Percentiles rank a stretch among this genome's conserved stretches.
phyloP scores from a whole-genome alignment of 768 basidiomycete species.

The Xanthoconium purpureum region DNA sequence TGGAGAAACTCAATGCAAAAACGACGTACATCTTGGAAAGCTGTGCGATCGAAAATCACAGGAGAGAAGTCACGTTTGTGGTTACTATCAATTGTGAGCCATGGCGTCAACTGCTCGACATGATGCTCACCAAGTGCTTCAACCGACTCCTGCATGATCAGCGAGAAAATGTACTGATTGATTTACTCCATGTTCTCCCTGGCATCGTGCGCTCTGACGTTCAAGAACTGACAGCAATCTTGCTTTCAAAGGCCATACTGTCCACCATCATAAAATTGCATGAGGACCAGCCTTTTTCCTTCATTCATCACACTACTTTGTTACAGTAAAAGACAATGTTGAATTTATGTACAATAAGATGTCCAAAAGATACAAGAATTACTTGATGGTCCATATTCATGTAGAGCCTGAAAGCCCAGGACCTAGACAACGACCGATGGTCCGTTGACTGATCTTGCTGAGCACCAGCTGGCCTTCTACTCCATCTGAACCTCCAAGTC shows the following conservation, averaged over 20 bases:
- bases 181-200: constrained; percentile 84
- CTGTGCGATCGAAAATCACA: constrained; percentile 84
- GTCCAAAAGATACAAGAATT: no score
- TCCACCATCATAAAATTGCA: constrained; percentile 86
- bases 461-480: no score
- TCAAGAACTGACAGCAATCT: constrained; percentile 70
- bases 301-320: no score
- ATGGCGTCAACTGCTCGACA: constrained; percentile 83
- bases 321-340: no score
- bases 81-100: constrained; percentile 69
- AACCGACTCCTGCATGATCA: constrained; percentile 75
- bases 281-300: no score
- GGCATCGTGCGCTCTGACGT: constrained; percentile 63
- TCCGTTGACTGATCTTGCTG: no score
- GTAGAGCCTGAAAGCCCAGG: no score
- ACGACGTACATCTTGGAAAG: constrained; percentile 76
- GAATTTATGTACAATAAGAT: no score
- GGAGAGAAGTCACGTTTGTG: constrained; percentile 74
- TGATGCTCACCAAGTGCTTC: constrained; percentile 84
- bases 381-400: no score
- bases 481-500: no score
- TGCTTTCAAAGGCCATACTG: constrained; percentile 79
- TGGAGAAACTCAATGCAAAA: constrained; percentile 66
- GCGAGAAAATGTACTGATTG: constrained; percentile 90
- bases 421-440: no score